Base-by-base conservation (phyloP, 768 basidiomycete genomes). In the Fomitopsis pulvina region DNA sequence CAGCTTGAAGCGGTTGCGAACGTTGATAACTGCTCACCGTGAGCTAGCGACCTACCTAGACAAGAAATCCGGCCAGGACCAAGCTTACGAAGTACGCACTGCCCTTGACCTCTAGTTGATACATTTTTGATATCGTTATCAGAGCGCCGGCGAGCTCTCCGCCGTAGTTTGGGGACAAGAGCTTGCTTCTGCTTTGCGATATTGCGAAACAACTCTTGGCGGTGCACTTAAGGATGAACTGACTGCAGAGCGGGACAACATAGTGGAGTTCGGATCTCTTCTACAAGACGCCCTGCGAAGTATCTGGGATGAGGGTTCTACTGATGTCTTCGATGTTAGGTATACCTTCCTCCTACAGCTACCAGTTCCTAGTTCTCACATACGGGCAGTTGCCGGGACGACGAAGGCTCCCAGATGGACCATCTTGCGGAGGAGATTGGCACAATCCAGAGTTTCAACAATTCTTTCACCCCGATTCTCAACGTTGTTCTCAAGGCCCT, bases 91-190 rank as follows among this genome's bases (percentile, higher is more conserved):
- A 61, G 92, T 91, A 56, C 52, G 82, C 63, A 8, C 41, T 5
- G 41, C n/a, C n/a, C n/a, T n/a, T n/a, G 2, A 24, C 8, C n/a
- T 30, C 1, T 22, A 30, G 14, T 2, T 29, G 18, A 21, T 28
- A 8, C n/a, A 20, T 14, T 12, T 45, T 48, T 41, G 38, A 49
- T 53, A 24, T 37, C 12, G n/a, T 40, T 30, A 56, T 0, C 54
- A 92, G 92, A 91, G 87, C 60, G 89, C 92, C 1, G 76, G 81
- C 34, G 93, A 95, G 60, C 71, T 95, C 40, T 82, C 83, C 14
- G 81, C 83, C 4, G 85, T 87, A 1, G 76, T 83, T 0, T 82
- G 92, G 68, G 89, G 90, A 0, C 83, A 90, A 60, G 93, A 95
- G 55, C 68, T 95, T 2, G 85, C 89, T n/a, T 60, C 66, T 20